Evolutionary conservation across 495 filamentous ascomycete genomes (phyloP).

Genomic region (Penicillium canariense): DNA sequence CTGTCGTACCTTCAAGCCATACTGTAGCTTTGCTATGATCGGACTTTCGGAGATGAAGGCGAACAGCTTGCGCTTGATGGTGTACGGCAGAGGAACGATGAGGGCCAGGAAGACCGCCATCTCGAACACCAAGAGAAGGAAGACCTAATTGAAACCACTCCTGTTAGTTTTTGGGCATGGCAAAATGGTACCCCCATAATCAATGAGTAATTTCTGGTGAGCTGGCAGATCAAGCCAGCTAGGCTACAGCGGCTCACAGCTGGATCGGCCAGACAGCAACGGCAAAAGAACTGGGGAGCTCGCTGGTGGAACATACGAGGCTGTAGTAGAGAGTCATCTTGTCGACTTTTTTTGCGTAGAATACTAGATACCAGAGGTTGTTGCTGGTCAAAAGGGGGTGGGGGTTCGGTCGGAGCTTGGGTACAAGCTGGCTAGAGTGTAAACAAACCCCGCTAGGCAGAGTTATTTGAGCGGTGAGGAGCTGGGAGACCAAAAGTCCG

Average conservation of each 20-base stretch:
- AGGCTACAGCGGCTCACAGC: conserved; percentile 23
- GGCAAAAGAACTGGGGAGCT: not conserved
- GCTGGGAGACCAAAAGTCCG: not conserved
- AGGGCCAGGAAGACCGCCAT: conserved; percentile 91
- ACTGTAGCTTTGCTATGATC: conserved; percentile 72
- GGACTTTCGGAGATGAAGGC: conserved; percentile 90
- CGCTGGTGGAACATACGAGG: conserved; percentile 64
- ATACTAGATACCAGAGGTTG: conserved; percentile 12
- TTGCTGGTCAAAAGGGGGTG: conserved; percentile 19
- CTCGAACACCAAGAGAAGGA: conserved; percentile 86
- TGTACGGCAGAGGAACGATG: conserved; percentile 88
- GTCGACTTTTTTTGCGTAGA: conserved; percentile 22
- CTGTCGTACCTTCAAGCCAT: conserved; percentile 65
- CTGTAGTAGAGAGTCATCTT: conserved; percentile 99
- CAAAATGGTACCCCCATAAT: not conserved
- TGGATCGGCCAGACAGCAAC: not conserved
- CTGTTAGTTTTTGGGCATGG: not conserved
- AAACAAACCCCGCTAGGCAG: conserved; percentile 18
- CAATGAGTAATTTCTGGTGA: not conserved
- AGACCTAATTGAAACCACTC: conserved; percentile 61
- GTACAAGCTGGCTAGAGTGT: conserved; percentile 14
- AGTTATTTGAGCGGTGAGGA: not conserved
- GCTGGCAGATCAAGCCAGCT: conserved; percentile 10
- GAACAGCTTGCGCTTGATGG: conserved; percentile 82
- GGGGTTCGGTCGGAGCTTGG: conserved; percentile 17